These are phyloP conservation scores for Lenwebbia sp. DNA, from an alignment of 345 rosid species.

Conservation along the genomic window DNA sequence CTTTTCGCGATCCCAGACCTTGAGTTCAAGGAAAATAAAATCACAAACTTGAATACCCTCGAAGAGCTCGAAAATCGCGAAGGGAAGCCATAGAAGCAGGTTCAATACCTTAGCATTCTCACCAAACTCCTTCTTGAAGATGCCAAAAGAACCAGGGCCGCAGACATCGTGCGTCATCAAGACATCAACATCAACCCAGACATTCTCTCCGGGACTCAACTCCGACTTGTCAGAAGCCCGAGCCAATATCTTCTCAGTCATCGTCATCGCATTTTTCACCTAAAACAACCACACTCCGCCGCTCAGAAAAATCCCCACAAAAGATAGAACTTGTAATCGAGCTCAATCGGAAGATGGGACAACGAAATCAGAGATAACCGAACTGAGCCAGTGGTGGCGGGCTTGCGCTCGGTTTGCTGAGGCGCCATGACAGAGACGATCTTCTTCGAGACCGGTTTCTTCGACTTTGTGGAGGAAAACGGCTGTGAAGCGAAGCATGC, in stretches of 20 bases:
- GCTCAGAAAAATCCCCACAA: not conserved
- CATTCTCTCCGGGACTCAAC: slow-evolving; percentile 83
- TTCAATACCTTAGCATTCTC: slow-evolving; percentile 60
- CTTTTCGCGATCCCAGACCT: slow-evolving; percentile 99
- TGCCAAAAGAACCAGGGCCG: slow-evolving; percentile 90
- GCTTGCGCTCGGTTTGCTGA: slow-evolving; percentile 59
- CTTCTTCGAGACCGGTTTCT: slow-evolving; percentile 38
- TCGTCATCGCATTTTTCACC: slow-evolving; percentile 92
- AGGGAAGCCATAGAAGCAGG: not conserved
- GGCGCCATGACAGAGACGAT: slow-evolving; percentile 77
- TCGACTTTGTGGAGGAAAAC: slow-evolving; percentile 34
- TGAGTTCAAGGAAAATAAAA: slow-evolving; percentile 5
- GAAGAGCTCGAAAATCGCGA: not conserved
- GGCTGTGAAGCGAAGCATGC: slow-evolving; percentile 32
- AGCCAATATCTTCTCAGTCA: slow-evolving; percentile 94
- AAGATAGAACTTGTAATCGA: not conserved
- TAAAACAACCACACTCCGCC: slow-evolving; percentile 3
- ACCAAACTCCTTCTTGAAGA: slow-evolving; percentile 90
- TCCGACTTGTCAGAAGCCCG: slow-evolving; percentile 67
- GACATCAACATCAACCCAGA: slow-evolving; percentile 84
- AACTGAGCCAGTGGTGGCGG: slow-evolving; percentile 83
- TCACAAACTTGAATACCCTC: not conserved
- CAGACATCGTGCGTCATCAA: slow-evolving; percentile 98
- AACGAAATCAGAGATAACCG: not conserved
- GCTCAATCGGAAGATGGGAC: not conserved